Evolutionary conservation across 2,329 filamentous ascomycete species (phyloP).

Genomic region (Pseudocercospora musae): DNA sequence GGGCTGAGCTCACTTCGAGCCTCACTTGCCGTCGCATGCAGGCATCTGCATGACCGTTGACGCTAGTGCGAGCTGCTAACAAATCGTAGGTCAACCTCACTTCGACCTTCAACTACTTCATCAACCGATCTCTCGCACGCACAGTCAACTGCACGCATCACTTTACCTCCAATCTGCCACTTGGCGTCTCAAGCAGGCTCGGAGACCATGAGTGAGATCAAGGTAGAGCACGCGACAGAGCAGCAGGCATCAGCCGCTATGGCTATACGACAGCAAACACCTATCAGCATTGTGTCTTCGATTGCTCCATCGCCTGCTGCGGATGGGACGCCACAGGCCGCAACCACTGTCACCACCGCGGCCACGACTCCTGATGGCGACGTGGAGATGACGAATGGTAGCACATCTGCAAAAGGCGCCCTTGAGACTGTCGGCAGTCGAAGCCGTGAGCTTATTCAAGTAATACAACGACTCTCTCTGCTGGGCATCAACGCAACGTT

Average conservation of each 20-base stretch:
- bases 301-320: neutral
- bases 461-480: conserved; percentile 64
- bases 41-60: neutral
- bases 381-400: conserved; percentile 7
- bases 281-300: neutral
- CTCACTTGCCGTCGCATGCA: neutral
- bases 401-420: conserved; percentile 9
- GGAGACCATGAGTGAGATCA: neutral
- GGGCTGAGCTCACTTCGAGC: conserved; percentile 4
- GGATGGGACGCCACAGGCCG: neutral
- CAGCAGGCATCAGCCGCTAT: neutral
- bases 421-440: conserved; percentile 58
- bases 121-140: neutral
- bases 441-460: conserved; percentile 63
- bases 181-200: neutral
- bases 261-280: neutral
- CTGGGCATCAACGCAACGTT: conserved; percentile 67
- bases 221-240: neutral
- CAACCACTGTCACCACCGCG: neutral
- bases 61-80: neutral
- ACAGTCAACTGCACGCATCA: neutral
- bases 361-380: conserved; percentile 4
- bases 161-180: neutral
- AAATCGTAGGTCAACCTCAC: neutral
- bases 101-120: neutral